These are phyloP conservation scores for Raffaelea deltoideospora DNA, from an alignment of 2,329 filamentous ascomycete species.

Conservation along the genomic window DNA sequence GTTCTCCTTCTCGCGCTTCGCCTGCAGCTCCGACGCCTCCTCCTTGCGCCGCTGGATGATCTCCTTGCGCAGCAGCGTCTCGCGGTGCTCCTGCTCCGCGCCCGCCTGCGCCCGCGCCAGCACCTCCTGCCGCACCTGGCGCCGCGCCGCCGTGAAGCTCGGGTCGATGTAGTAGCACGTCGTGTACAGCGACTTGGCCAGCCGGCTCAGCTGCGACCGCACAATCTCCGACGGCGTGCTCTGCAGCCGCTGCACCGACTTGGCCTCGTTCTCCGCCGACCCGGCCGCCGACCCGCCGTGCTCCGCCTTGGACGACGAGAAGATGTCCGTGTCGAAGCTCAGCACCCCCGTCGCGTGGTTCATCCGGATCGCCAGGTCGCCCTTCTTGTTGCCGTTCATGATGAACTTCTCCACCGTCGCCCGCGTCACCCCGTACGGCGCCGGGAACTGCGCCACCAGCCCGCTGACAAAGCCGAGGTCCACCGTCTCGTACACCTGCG, in stretches of 20 bases:
- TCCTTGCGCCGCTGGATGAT: slow-evolving; percentile 96
- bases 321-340: slow-evolving; percentile 95
- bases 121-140: slow-evolving; percentile 65
- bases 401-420: slow-evolving; percentile 98
- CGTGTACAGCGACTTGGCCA: slow-evolving; percentile 80
- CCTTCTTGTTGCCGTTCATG: slow-evolving; percentile 99
- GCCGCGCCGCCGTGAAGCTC: slow-evolving; percentile 66
- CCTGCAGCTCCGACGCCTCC: slow-evolving; percentile 74
- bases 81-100: slow-evolving; percentile 80
- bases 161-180: slow-evolving; percentile 95
- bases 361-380: slow-evolving; percentile 88
- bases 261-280: slow-evolving; percentile 72
- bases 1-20: slow-evolving; percentile 83
- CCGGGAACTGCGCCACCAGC: slow-evolving; percentile 88
- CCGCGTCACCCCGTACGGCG: slow-evolving; percentile 83
- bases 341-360: slow-evolving; percentile 90
- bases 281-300: slow-evolving; percentile 72
- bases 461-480: slow-evolving; percentile 86
- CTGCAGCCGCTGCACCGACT: slow-evolving; percentile 85
- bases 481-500: slow-evolving; percentile 96
- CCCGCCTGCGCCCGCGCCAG: slow-evolving; percentile 71
- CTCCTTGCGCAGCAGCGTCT: slow-evolving; percentile 72
- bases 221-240: slow-evolving; percentile 97
- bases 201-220: slow-evolving; percentile 78
- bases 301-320: slow-evolving; percentile 87